Evolutionary conservation across 352 stramenopile genomes (phyloP), one percentile per base, ranked within the genome.

Genomic region (Pythium phragmitis): DNA sequence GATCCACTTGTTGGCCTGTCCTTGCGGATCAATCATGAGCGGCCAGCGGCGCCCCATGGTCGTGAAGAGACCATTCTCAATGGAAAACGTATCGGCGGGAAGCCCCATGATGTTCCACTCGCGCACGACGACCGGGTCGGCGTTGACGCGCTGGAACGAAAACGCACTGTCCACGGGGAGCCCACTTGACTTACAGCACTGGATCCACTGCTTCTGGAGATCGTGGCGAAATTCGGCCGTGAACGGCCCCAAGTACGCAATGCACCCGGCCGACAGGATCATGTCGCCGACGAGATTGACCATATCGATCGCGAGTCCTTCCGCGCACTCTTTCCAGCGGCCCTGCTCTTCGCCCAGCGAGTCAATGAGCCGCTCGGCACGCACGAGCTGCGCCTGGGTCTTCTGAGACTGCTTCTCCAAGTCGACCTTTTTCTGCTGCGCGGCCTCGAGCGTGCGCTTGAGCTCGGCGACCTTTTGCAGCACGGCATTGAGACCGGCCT

Each of bases 1-100:
- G 57, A 98, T 91, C 93, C 92, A 98, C 65, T 95, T 93, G 73
- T 98, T 98, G 7, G 89, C 93, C 70, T 98, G 93, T 23, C 89
- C 90, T 63, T 98, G 92, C 2, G 93, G 93, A 55, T 98, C 93
- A 59, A 98, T 98, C 88, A 98, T 97, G 11, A 98, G 77, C 11
- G 93, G 92, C 92, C 92, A 98, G 0, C 92, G 81, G 1, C 92
- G 73, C 4, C 87, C 89, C 74, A 92, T 88, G 2, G 91, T 98
- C 7, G 91, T 94, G 57, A 98, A 96, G 33, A 98, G 60, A 34
- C 92, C 93, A 62, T 98, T 98, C 56, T 98, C 92, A 23, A 93
- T 96, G n/a, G 84, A 96, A 51, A 98, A 97, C 1, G 82, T 91
- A 60, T 98, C 93, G 4, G 92, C 91, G 0, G 93, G 93, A 0